Evolutionary conservation across 495 filamentous ascomycete species (phyloP).

Genomic region (Lophiotrema nucula): DNA sequence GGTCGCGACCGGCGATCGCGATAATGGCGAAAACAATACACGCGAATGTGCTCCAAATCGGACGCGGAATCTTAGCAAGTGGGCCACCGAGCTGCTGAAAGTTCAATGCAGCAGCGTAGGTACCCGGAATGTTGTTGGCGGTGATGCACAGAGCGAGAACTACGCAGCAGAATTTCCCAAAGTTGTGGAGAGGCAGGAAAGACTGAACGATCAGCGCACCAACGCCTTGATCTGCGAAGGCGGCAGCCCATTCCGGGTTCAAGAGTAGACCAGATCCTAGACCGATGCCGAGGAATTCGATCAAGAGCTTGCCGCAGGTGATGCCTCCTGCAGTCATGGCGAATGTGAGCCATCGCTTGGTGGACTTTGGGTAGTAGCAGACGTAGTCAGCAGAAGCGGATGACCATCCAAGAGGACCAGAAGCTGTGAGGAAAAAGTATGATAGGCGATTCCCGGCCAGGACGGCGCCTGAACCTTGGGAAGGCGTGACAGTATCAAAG

Average conservation of each 20-base stretch:
- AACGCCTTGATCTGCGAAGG: slow-evolving; percentile 24
- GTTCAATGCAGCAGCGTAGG: slow-evolving; percentile 30
- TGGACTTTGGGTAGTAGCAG: slow-evolving; percentile 32
- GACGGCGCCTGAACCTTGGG: slow-evolving; percentile 18
- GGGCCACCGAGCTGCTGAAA: slow-evolving; percentile 28
- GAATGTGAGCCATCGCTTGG: slow-evolving; percentile 23
- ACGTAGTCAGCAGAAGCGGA: slow-evolving; percentile 33
- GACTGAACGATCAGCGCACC: slow-evolving; percentile 36
- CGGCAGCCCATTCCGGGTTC: slow-evolving; percentile 28
- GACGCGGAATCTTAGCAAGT: slow-evolving; percentile 46
- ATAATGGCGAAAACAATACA: slow-evolving; percentile 63
- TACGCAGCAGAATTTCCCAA: slow-evolving; percentile 36
- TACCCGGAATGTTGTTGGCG: slow-evolving; percentile 31
- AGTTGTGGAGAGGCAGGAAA: slow-evolving; percentile 18
- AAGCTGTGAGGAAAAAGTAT: slow-evolving; percentile 31
- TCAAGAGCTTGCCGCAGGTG: slow-evolving; percentile 15
- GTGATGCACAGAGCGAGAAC: slow-evolving; percentile 29
- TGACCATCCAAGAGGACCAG: slow-evolving; percentile 27
- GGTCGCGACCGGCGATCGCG: slow-evolving; percentile 60
- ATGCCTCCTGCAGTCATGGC: slow-evolving; percentile 25
- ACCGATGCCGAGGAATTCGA: slow-evolving; percentile 34
- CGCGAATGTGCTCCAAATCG: slow-evolving; percentile 61
- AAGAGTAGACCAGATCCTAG: slow-evolving; percentile 27
- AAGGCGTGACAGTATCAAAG: slow-evolving; percentile 26
- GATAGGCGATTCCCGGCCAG: slow-evolving; percentile 31